Percentiles rank a stretch among this genome's conserved stretches.
Conservation (phyloP, 352 stramenopile genomes). For the Globisporangium recalcitrans region DNA sequence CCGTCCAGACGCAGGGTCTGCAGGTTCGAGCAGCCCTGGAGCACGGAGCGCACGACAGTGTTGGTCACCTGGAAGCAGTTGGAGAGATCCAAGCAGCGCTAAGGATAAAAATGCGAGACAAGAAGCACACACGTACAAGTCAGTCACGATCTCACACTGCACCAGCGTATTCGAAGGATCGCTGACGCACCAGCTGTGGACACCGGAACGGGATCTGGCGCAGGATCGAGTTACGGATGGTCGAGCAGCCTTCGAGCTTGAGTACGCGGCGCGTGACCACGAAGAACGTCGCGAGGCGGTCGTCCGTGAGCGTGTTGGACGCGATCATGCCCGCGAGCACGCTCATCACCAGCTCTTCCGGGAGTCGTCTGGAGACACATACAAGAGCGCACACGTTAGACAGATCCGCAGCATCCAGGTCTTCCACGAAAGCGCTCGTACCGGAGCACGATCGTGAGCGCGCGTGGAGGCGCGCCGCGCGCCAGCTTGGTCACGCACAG, state of each 20-base stretch:
- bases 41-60: slow-evolving; percentile 69
- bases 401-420: not conserved
- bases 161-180: not conserved
- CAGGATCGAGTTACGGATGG: slow-evolving; percentile 84
- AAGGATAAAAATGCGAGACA: not conserved
- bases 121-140: not conserved
- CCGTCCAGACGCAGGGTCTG: slow-evolving; percentile 80
- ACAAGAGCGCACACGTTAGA: not conserved
- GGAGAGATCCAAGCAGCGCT: slow-evolving; percentile 80
- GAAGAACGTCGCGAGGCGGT: slow-evolving; percentile 80
- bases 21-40: slow-evolving; percentile 71
- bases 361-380: slow-evolving; percentile 42
- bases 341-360: slow-evolving; percentile 77
- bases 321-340: slow-evolving; percentile 68
- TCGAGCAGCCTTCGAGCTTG: slow-evolving; percentile 58
- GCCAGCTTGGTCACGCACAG: slow-evolving; percentile 63
- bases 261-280: slow-evolving; percentile 70
- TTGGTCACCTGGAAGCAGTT: slow-evolving; percentile 87
- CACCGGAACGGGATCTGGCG: slow-evolving; percentile 83
- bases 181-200: slow-evolving; percentile 61
- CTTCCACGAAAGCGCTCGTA: slow-evolving; percentile 24
- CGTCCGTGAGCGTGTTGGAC: slow-evolving; percentile 72
- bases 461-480: slow-evolving; percentile 42
- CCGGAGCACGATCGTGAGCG: slow-evolving; percentile 55
- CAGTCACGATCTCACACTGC: not conserved